phyloP scores from a whole-genome alignment of 1,284 basidiomycete species.

The Cryptococcus sp. region DNA sequence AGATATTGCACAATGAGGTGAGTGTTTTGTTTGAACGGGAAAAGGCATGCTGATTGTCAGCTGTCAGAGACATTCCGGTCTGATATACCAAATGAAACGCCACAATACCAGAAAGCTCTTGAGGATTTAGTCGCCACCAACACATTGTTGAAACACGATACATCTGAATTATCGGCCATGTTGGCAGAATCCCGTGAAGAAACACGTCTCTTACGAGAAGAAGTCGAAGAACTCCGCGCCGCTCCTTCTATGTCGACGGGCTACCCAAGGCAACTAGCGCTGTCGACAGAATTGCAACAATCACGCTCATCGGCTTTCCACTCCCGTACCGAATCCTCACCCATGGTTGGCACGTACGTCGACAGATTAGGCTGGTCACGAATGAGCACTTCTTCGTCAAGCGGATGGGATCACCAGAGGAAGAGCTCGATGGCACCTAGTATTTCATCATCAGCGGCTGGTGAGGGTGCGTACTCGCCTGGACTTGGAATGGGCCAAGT shows the following conservation, averaged over 20 bases:
- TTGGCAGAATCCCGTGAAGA: conserved; percentile 74
- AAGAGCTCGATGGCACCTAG: conserved; percentile 34
- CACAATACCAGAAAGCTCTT: conserved; percentile 56
- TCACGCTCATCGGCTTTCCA: conserved; percentile 7
- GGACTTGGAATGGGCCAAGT: conserved; percentile 32
- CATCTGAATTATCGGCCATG: conserved; percentile 68
- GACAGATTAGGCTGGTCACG: conserved; percentile 16
- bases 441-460: conserved; percentile 34
- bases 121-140: conserved; percentile 79
- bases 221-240: conserved; percentile 63
- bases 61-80: conserved; percentile 34
- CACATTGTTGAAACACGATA: conserved; percentile 72
- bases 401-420: conserved; percentile 33
- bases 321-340: conserved; percentile 26
- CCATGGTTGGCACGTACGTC: conserved; percentile 10
- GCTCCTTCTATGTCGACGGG: conserved; percentile 2
- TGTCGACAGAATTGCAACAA: conserved; percentile 31
- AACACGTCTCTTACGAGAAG: conserved; percentile 61
- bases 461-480: conserved; percentile 21
- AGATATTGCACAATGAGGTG: conserved; percentile 54
- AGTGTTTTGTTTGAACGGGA: conserved; percentile 37
- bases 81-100: conserved; percentile 33
- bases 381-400: conserved; percentile 14
- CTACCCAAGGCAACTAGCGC: conserved; percentile 5
- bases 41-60: conserved; percentile 8